A percentile compares a stretch with the other conserved stretches of the same genome.
Conservation (phyloP, 164 flowering plant genomes). For the Chimonanthus salicifolius region DNA sequence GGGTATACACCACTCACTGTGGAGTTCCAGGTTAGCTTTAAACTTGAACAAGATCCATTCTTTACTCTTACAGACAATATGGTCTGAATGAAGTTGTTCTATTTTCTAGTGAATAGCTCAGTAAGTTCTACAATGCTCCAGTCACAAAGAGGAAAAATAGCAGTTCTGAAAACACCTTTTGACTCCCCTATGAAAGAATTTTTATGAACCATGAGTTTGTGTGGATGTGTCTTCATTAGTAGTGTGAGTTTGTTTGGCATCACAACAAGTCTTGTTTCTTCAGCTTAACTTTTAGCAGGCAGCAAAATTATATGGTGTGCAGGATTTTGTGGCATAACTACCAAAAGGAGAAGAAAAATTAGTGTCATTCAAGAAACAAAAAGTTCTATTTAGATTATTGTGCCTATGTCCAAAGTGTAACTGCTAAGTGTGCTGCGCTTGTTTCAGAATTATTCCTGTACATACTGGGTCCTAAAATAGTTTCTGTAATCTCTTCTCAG, state of each 20-base stretch:
- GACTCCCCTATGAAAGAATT: not conserved
- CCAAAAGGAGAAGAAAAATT: not conserved
- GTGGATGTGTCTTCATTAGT: not conserved
- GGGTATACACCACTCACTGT: constrained; percentile 99
- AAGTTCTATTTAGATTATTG: not conserved
- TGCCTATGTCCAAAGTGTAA: not conserved
- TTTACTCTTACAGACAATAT: not conserved
- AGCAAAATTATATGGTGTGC: not conserved
- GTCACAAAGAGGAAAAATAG: not conserved
- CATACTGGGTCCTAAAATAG: not conserved
- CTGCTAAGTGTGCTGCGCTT: not conserved
- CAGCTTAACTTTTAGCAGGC: not conserved
- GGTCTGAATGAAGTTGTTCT: not conserved
- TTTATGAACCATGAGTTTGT: not conserved
- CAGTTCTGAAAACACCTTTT: not conserved
- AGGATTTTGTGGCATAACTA: not conserved
- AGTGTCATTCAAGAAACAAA: not conserved
- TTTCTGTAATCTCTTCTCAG: not conserved
- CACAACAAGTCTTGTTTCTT: not conserved
- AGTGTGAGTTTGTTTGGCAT: not conserved
- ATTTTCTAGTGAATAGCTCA: not conserved
- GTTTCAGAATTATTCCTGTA: not conserved
- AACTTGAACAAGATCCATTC: not conserved
- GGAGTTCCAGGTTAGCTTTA: constrained; percentile 79
- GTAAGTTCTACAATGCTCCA: not conserved